Evolutionary conservation across 345 rosid genomes (phyloP).

Genomic region (Salix koriyanagi): DNA sequence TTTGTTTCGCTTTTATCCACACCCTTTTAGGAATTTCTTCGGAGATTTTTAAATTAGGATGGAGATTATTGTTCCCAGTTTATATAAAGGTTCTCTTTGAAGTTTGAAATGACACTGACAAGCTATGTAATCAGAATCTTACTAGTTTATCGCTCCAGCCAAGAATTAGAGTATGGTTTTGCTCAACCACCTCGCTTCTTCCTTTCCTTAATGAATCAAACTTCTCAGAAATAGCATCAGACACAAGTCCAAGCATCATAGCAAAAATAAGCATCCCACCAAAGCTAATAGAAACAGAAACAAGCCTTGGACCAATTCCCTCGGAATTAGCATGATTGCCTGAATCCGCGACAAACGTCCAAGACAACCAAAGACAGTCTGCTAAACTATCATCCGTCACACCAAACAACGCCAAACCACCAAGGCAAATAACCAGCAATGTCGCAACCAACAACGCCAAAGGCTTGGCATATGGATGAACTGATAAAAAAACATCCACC

Average conservation of each 20-base stretch:
- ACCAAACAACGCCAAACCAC: conserved; percentile 65
- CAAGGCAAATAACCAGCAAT: conserved; percentile 53
- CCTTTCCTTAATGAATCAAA: conserved; percentile 71
- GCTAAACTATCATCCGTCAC: conserved; percentile 56
- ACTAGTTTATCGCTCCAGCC: conserved; percentile 88
- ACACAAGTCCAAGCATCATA: conserved; percentile 78
- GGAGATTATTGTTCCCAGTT: neutral
- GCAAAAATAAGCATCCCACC: conserved; percentile 84
- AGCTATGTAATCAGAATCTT: conserved; percentile 23
- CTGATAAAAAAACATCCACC: conserved; percentile 49
- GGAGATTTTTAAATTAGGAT: neutral
- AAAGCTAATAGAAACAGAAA: conserved; percentile 67
- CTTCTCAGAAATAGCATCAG: conserved; percentile 74
- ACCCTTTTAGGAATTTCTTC: neutral
- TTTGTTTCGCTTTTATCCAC: neutral
- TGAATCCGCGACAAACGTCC: conserved; percentile 64
- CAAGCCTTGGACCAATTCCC: conserved; percentile 61
- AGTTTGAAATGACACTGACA: neutral
- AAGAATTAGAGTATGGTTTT: conserved; percentile 63
- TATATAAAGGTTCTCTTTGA: neutral
- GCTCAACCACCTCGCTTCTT: conserved; percentile 65
- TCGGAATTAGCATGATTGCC: conserved; percentile 71
- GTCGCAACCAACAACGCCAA: conserved; percentile 62
- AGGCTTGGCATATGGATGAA: conserved; percentile 69
- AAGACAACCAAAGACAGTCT: conserved; percentile 70